These are phyloP conservation scores for Gossypium bickii DNA, from an alignment of 345 rosid species.

Conservation along the genomic window DNA sequence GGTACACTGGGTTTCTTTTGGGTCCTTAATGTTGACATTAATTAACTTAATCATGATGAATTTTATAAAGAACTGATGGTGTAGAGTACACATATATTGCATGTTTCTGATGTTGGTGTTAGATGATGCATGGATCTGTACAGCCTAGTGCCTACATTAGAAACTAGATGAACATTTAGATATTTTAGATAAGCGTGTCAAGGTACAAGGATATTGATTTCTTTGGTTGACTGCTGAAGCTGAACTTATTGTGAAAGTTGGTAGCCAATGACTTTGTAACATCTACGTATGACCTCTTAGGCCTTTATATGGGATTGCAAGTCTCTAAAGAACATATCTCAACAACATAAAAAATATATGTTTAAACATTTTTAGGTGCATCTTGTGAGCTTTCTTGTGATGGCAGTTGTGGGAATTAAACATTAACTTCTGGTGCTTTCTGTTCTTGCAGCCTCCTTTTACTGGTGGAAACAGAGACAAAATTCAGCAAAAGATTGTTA, in stretches of 20 bases:
- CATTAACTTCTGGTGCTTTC: conserved; percentile 1
- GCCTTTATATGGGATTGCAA: neutral
- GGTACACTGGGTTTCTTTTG: neutral
- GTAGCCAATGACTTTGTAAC: neutral
- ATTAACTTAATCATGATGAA: neutral
- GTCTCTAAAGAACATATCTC: neutral
- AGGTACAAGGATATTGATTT: neutral
- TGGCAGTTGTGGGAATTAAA: neutral
- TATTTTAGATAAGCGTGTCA: neutral
- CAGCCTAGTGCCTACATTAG: neutral
- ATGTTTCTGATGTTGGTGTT: neutral
- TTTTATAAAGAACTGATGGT: neutral
- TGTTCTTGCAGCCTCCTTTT: conserved; percentile 71
- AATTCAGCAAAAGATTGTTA: conserved; percentile 75
- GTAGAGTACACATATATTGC: neutral
- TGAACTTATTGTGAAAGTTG: neutral
- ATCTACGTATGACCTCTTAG: neutral
- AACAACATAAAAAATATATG: too few species aligned
- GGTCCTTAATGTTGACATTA: neutral
- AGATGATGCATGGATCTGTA: neutral
- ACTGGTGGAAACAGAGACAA: conserved; percentile 51
- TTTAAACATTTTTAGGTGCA: neutral
- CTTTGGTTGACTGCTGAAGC: neutral
- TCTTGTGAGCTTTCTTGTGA: neutral
- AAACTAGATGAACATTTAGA: neutral